These are phyloP conservation scores for Atkinsonella texensis DNA, from an alignment of 2,329 filamentous ascomycete species.

Conservation along the genomic window DNA sequence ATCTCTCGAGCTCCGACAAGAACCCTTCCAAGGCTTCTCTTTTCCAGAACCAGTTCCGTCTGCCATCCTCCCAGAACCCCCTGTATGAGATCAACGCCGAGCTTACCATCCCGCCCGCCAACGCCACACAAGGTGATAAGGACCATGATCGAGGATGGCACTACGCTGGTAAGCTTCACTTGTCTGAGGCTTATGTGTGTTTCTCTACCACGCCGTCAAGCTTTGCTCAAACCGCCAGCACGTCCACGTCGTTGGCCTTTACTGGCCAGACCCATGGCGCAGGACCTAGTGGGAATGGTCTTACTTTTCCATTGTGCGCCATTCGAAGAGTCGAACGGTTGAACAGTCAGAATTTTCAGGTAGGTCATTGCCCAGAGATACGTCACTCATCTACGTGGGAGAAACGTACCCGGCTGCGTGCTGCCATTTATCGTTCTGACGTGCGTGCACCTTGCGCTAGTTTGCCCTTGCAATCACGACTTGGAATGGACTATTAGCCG, in stretches of 20 bases:
- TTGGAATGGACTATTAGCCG: slow-evolving; percentile 65
- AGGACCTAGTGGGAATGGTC: slow-evolving; percentile 88
- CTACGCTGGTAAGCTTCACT: slow-evolving; percentile 83
- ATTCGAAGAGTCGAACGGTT: slow-evolving; percentile 86
- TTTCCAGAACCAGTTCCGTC: slow-evolving; percentile 92
- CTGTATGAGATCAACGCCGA: slow-evolving; percentile 95
- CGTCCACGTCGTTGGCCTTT: slow-evolving; percentile 69
- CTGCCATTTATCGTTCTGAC: not conserved
- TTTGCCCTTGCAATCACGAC: slow-evolving; percentile 92
- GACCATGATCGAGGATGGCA: slow-evolving; percentile 66
- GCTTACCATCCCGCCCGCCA: slow-evolving; percentile 70
- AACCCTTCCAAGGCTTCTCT: slow-evolving; percentile 84
- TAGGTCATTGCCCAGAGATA: slow-evolving; percentile 16
- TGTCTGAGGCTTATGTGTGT: slow-evolving; percentile 90
- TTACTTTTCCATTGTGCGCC: slow-evolving; percentile 84
- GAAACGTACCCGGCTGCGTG: not conserved
- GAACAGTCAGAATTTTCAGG: slow-evolving; percentile 78
- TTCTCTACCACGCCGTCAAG: slow-evolving; percentile 90
- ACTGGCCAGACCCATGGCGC: slow-evolving; percentile 88
- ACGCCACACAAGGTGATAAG: slow-evolving; percentile 58
- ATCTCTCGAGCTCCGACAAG: slow-evolving; percentile 60
- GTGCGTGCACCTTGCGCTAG: slow-evolving; percentile 21
- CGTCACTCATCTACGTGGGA: not conserved
- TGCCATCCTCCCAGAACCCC: slow-evolving; percentile 83
- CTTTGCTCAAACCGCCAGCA: slow-evolving; percentile 70